Conservation (phyloP, 495 filamentous ascomycete genomes). For the Talaromyces wortmannii region DNA sequence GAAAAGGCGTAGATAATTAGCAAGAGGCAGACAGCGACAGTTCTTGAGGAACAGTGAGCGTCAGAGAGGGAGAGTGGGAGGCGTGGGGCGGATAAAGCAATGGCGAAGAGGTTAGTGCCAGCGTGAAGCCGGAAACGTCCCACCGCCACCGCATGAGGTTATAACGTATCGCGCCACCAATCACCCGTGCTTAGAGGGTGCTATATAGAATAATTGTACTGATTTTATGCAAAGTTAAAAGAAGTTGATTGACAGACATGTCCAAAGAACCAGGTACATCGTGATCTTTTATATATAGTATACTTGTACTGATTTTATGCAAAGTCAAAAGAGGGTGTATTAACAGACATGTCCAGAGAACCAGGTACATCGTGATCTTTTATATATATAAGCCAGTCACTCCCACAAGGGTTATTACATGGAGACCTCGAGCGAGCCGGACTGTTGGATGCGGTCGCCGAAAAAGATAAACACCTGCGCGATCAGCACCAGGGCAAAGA, state of each 20-base stretch:
- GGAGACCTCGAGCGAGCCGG: not conserved
- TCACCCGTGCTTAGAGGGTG: no score
- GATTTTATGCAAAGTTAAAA: no score
- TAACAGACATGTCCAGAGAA: not conserved
- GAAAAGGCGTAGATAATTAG: no score
- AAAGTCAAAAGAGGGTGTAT: not conserved
- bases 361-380: not conserved
- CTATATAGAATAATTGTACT: no score
- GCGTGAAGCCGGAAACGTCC: not conserved
- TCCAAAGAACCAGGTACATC: not conserved
- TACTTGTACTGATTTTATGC: no score
- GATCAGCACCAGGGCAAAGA: constrained; percentile 30
- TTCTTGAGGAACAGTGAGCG: no score
- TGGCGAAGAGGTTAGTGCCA: no score
- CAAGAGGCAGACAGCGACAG: no score
- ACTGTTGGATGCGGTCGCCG: constrained; percentile 6
- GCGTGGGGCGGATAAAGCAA: no score
- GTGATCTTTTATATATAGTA: not conserved
- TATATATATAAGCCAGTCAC: not conserved
- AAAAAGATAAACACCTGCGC: constrained; percentile 26
- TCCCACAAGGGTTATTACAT: not conserved
- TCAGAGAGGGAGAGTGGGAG: no score
- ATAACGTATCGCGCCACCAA: not conserved
- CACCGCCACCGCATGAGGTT: not conserved
- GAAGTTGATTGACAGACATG: not conserved